Evolutionary conservation across 2,329 filamentous ascomycete species (phyloP).

Genomic region (Acrodontium crateriforme): DNA sequence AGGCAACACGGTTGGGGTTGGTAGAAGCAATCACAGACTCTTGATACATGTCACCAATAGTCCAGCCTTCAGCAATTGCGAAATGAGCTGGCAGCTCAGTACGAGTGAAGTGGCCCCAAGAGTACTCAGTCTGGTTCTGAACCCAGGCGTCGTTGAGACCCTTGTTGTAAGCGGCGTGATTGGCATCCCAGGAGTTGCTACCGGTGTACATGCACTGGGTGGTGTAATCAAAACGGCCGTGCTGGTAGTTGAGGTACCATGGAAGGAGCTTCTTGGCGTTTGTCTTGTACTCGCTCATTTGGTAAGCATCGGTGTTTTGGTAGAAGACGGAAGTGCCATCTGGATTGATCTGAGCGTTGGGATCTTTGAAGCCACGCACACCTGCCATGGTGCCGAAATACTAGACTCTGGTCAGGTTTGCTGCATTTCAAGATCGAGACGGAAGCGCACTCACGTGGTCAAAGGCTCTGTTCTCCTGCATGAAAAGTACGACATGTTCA

Average conservation of each 20-base stretch:
- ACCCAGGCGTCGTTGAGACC: slow-evolving; percentile 42
- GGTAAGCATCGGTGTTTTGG: slow-evolving; percentile 6
- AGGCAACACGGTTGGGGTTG: slow-evolving; percentile 39
- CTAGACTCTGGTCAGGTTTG: too few species aligned
- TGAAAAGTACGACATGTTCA: slow-evolving; percentile 43
- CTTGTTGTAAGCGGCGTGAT: slow-evolving; percentile 38
- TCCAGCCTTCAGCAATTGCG: slow-evolving; percentile 41
- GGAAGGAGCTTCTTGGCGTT: slow-evolving; percentile 34
- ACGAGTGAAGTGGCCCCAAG: slow-evolving; percentile 38
- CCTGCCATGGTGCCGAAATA: slow-evolving; percentile 5
- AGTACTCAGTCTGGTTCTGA: slow-evolving; percentile 39
- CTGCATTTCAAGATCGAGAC: too few species aligned
- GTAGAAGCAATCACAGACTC: slow-evolving; percentile 40
- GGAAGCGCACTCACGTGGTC: too few species aligned
- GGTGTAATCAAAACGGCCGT: slow-evolving; percentile 34
- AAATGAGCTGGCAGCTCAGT: slow-evolving; percentile 42
- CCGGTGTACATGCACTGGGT: slow-evolving; percentile 43
- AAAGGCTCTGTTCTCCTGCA: slow-evolving; percentile 38
- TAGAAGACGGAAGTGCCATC: background rate
- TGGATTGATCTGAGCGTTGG: slow-evolving; percentile 24
- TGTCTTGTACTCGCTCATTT: too few species aligned
- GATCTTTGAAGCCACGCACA: slow-evolving; percentile 41
- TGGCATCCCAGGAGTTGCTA: slow-evolving; percentile 38
- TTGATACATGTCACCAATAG: slow-evolving; percentile 43
- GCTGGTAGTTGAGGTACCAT: slow-evolving; percentile 41